A percentile compares a stretch with the other conserved stretches of the same genome.
Conservation (phyloP, 345 rosid genomes). For the Firmiana major region DNA sequence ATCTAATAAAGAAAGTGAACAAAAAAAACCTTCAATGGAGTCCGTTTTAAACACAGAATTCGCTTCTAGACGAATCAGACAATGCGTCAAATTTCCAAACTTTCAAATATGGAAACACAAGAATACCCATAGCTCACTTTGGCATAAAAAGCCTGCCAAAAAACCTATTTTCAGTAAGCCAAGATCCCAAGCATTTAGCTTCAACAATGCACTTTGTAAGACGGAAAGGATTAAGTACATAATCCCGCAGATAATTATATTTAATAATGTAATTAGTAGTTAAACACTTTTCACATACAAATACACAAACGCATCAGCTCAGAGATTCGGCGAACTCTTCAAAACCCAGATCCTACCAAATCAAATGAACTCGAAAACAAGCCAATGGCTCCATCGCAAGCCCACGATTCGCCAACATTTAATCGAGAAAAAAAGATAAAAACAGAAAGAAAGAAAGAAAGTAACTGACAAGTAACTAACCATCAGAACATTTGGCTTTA, state of each 20-base stretch:
- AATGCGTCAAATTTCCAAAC: not conserved
- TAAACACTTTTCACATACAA: not conserved
- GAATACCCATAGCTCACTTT: not conserved
- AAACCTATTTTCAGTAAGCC: not conserved
- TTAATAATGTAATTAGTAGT: not conserved
- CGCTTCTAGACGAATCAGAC: not conserved
- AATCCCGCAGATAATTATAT: not conserved
- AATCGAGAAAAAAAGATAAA: not conserved
- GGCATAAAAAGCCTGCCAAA: not conserved
- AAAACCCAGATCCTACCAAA: not conserved
- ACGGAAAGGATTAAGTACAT: not conserved
- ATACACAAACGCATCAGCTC: not conserved
- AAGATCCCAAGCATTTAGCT: conserved; percentile 3
- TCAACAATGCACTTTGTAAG: not conserved
- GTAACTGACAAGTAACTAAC: conserved; percentile 30
- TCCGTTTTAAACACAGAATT: not conserved
- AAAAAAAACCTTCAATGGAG: too few relatives aligned
- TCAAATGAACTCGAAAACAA: not conserved
- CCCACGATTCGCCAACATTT: not conserved
- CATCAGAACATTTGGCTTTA: conserved; percentile 60
- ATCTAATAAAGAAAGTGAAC: not conserved
- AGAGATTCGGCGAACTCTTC: not conserved
- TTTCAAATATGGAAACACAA: not conserved
- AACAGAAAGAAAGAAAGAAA: not conserved
- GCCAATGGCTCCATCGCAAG: not conserved